Evolutionary conservation across 2,329 filamentous ascomycete species (phyloP), one percentile per base, ranked within the genome.

Genomic region (Calonectria hawksworthii): DNA sequence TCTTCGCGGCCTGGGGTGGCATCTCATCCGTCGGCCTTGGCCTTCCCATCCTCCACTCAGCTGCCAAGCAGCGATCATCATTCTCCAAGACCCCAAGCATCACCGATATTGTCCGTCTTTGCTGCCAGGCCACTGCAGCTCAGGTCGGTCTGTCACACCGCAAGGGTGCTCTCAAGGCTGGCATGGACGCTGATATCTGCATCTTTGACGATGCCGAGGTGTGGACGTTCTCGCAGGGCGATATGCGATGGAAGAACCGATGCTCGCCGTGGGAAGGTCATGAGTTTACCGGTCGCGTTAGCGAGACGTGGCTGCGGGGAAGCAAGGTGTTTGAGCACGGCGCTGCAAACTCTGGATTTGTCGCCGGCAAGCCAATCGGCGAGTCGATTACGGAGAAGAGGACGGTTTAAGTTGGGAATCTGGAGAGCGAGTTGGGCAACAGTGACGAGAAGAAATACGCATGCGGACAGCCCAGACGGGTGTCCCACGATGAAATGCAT

Each of bases 1-100:
- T 99, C 89, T 97, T 99, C 86, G 92, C 94, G 5, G 96, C 96
- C 1, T 99, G 97, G 97, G 97, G 97, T 69, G 97, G 97, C 18
- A 98, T 99, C 82, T 96, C 95, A 5, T 97, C 94, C 6, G 96
- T 99, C 23, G 97, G 97, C 0, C 91, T 99, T 1, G 97, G 97
- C 0, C 90, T 99, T 5, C 95, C 95, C 6, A 98, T 99, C 77
- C 90, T 99, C 8, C 94, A 96, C 92, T 96, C 95, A 0, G 93
- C 95, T 56, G 90, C 94, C 38, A 88, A 90, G 82, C 89, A 91
- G 76, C 90, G 94, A 51, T 87, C 91, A 54, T 86, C 89, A 38
- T 84, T 87, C 11, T 85, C 86, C 78, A 85, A 82, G 77, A 85
- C 83, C 65, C 90, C 85, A 0, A 85, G 83, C n/a, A 85, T 98